Conservation (phyloP, 306 rosid species). For the Prunus salicina region DNA sequence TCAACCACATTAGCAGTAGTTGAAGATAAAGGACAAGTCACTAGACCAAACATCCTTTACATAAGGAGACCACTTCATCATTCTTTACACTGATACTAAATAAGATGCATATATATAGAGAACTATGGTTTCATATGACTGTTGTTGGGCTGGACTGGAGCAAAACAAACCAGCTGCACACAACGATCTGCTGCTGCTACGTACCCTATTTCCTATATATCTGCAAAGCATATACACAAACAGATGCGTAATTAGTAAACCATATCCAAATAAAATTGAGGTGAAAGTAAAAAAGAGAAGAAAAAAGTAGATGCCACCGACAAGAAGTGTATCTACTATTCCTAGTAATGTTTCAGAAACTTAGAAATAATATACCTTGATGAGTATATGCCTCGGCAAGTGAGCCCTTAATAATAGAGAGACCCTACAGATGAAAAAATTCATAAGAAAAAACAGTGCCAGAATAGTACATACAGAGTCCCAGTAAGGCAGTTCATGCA, state of each 20-base stretch:
- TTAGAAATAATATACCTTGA: background rate
- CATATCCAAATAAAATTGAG: too few species aligned
- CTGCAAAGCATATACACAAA: background rate
- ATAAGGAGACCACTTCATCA: constrained; percentile 25
- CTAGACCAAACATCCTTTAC: constrained; percentile 28
- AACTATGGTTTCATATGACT: background rate
- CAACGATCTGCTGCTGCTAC: constrained; percentile 4
- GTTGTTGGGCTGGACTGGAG: background rate
- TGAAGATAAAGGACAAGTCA: constrained; percentile 18
- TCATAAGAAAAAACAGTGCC: background rate
- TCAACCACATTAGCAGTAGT: constrained; percentile 29
- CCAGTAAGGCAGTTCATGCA: background rate
- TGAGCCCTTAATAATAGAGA: constrained; percentile 3
- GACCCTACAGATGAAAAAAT: background rate
- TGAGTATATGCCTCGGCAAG: background rate
- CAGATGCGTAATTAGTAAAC: too few species aligned
- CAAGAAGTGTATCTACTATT: background rate
- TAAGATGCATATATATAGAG: constrained; percentile 17
- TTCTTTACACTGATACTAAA: constrained; percentile 32
- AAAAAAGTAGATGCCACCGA: background rate
- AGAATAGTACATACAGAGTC: background rate
- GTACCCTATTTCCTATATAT: background rate
- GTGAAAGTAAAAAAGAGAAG: too few species aligned
- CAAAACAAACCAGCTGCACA: background rate
- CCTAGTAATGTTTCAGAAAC: background rate